These are phyloP conservation scores for Uronychia setigera DNA, from an alignment of 73 alveolate species.

Conservation along the genomic window DNA sequence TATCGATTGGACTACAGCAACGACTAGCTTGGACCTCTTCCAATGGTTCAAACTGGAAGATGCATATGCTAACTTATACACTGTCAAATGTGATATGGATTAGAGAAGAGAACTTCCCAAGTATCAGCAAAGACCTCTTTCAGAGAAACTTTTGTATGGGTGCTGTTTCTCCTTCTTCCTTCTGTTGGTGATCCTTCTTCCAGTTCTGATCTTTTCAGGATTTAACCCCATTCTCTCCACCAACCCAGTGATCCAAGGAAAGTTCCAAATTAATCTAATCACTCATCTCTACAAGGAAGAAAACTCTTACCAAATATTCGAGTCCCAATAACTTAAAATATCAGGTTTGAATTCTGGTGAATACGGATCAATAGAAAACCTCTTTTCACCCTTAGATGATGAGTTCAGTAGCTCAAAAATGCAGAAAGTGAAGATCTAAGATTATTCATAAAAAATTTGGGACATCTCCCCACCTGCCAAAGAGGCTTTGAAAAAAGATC, in stretches of 20 bases:
- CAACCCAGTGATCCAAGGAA: conserved; percentile 32
- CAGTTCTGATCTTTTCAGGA: conserved; percentile 54
- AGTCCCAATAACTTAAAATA: neutral
- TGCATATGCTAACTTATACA: conserved; percentile 62
- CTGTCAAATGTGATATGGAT: conserved; percentile 48
- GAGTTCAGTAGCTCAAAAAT: neutral
- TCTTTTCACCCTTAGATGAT: neutral
- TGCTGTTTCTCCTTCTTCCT: conserved; percentile 54
- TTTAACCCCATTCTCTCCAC: conserved; percentile 54
- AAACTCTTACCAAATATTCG: neutral
- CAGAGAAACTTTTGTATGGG: conserved; percentile 50
- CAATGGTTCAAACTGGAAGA: conserved; percentile 80
- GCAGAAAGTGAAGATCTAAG: neutral
- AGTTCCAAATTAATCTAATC: conserved; percentile 12
- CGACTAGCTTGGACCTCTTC: conserved; percentile 70
- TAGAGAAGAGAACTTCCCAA: conserved; percentile 24
- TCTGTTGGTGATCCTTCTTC: conserved; percentile 44
- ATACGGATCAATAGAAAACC: neutral
- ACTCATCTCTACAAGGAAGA: neutral
- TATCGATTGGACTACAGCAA: conserved; percentile 72
- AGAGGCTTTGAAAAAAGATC: neutral
- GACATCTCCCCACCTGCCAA: neutral
- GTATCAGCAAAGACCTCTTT: conserved; percentile 21
- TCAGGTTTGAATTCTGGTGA: neutral
- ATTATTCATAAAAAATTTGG: neutral